A percentile compares a stretch with the other conserved stretches of the same genome.
phyloP scores from a whole-genome alignment of 208 protist species.

The Crithidia expoeki region DNA sequence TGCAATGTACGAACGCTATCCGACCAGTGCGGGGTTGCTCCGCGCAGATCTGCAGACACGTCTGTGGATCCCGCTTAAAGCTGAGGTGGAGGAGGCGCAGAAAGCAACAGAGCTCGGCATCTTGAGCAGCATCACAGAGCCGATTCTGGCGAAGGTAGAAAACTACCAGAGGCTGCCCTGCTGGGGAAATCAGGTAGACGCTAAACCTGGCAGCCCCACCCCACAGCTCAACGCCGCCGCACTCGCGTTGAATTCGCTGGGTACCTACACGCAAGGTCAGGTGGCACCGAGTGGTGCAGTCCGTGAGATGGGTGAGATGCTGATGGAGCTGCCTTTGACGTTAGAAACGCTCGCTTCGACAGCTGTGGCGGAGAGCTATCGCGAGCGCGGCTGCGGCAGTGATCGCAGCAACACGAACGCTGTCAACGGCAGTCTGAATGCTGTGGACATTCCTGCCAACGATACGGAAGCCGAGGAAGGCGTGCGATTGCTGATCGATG shows the following conservation, averaged over 20 bases:
- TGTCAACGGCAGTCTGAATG: background rate
- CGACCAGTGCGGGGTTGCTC: constrained; percentile 30
- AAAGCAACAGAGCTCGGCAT: constrained; percentile 31
- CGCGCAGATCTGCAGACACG: constrained; percentile 32
- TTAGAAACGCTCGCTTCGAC: constrained; percentile 58
- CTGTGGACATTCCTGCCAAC: background rate
- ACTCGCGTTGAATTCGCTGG: background rate
- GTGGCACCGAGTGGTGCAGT: constrained; percentile 55
- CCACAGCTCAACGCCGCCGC: no score
- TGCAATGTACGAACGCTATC: constrained; percentile 37
- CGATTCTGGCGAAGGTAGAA: constrained; percentile 43
- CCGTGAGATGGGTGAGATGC: constrained; percentile 73
- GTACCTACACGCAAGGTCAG: constrained; percentile 38
- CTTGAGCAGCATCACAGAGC: constrained; percentile 43
- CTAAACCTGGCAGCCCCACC: background rate
- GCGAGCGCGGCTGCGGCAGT: background rate
- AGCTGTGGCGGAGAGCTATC: constrained; percentile 12
- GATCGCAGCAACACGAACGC: no score
- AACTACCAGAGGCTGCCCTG: constrained; percentile 45
- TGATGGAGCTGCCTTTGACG: constrained; percentile 82
- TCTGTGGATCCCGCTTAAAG: constrained; percentile 51
- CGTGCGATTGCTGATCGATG: constrained; percentile 59
- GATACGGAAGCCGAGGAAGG: constrained; percentile 22
- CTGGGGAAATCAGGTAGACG: constrained; percentile 27
- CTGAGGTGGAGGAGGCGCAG: constrained; percentile 38